Evolutionary conservation across 2,329 filamentous ascomycete genomes (phyloP).

Genomic region (Diaporthe ampelina): DNA sequence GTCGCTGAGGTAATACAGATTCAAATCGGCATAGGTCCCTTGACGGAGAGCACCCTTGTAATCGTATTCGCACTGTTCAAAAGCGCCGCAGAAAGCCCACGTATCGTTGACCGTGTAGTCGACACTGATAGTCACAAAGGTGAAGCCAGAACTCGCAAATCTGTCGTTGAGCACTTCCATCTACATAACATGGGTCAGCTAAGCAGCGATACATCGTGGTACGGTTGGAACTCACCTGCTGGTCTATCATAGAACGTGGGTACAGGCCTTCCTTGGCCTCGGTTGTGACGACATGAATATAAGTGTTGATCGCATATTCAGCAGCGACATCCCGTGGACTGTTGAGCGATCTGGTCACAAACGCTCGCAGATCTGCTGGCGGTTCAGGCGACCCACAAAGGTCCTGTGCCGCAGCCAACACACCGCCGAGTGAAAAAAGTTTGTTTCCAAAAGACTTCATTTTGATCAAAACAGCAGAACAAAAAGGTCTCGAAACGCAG

Average conservation of each 20-base stretch:
- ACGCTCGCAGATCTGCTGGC: not conserved
- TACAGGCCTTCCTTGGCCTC: conserved; percentile 16
- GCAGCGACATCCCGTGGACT: not conserved
- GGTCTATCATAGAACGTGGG: conserved; percentile 9
- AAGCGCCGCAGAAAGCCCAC: not conserved
- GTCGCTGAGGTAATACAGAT: conserved; percentile 23
- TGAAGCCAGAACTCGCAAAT: conserved; percentile 1
- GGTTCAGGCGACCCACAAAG: conserved; percentile 17
- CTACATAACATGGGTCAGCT: not conserved
- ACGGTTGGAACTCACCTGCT: not conserved
- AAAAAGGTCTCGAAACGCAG: not conserved
- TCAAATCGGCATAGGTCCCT: conserved; percentile 15
- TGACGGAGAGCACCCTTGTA: conserved; percentile 4
- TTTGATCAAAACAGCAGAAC: not conserved
- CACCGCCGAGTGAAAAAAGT: not conserved
- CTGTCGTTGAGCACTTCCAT: conserved; percentile 10
- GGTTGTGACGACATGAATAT: conserved; percentile 9
- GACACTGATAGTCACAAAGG: not conserved
- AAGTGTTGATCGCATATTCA: conserved; percentile 2
- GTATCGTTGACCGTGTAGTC: conserved; percentile 18
- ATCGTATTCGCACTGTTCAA: conserved; percentile 3
- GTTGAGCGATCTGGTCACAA: not conserved
- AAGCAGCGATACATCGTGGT: not conserved
- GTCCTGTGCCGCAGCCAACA: conserved; percentile 1
- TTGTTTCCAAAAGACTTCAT: not conserved